Base-by-base conservation (phyloP, 306 rosid species). In the Casuarina equisetifolia region DNA sequence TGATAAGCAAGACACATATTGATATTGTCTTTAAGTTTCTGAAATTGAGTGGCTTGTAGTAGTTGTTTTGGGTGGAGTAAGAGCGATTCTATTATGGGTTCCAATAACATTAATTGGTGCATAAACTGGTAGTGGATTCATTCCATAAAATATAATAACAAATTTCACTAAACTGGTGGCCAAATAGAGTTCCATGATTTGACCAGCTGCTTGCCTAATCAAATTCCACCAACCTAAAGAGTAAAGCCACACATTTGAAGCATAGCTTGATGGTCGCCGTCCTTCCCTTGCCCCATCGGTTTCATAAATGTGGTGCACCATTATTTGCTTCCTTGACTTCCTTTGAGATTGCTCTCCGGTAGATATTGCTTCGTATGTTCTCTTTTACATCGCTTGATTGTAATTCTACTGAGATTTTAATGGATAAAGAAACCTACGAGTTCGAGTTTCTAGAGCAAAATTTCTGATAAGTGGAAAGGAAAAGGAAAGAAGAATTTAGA, bases 401-500 rank as follows among this genome's bases (percentile, higher is more conserved):
- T 25, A 25, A 25, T 25, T 25, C 32, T 25, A 25, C 32, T 25
- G 32, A 25, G 32, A 25, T 25, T 25, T 25, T 25, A 25, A 25
- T 73, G 42, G 38, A 69, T 46, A 9, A 19, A 71, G 84, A 54
- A 40, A 8, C 74, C 87, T 83, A 80, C 78, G 69, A 86, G 81
- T 82, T 87, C 86, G 81, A 82, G 82, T 77, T 78, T 82, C 75
- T 77, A 80, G 69, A 70, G 80, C 82, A 77, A 82, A 81, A 86
- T 55, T 80, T 85, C 61, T 67, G 70, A 82, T 74, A 38, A 12
- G 57, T 64, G 58, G 15, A 74, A 54, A 43, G 51, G 15, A 43
- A 74, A 83, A 77, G 49, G 25, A 72, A 55, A 40, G 78, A 15
- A 35, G 45, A 73, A 7, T 86, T 85, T 25, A 25, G 32, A 69